Conservation (phyloP, 768 basidiomycete genomes). For the Mycena vitilis region DNA sequence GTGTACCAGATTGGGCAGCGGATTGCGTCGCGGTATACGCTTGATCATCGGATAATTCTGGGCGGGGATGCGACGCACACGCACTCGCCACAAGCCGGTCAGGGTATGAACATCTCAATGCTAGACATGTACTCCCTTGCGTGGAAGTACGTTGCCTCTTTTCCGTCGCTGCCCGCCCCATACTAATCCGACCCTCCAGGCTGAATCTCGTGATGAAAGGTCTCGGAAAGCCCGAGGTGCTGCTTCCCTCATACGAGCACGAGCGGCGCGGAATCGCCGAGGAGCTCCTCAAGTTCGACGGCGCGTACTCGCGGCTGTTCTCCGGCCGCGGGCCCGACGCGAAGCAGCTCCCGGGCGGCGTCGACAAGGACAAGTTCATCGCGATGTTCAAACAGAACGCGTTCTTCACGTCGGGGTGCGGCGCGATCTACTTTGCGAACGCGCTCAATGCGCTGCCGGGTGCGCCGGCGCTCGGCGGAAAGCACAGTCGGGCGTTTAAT, state of each 20-base stretch:
- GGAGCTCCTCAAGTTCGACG: constrained; percentile 56
- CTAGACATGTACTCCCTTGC: constrained; percentile 36
- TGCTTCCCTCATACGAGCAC: constrained; percentile 47
- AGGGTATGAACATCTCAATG: constrained; percentile 50
- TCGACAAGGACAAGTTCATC: constrained; percentile 36
- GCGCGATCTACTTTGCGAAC: constrained; percentile 34
- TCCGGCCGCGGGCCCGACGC: constrained; percentile 41
- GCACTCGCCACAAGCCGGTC: constrained; percentile 44
- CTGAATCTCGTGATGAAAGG: constrained; percentile 37
- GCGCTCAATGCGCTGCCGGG: constrained; percentile 33
- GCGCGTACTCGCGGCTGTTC: constrained; percentile 52
- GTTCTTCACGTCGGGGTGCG: constrained; percentile 37
- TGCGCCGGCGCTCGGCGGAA: constrained; percentile 10
- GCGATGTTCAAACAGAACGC: constrained; percentile 38
- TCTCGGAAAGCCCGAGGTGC: constrained; percentile 32
- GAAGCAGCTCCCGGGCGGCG: constrained; percentile 31
- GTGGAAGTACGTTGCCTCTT: constrained; percentile 29
- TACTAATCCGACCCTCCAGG: constrained; percentile 1
- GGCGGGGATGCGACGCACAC: constrained; percentile 52
- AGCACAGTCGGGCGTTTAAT: constrained; percentile 26
- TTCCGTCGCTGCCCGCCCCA: no score
- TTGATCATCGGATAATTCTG: constrained; percentile 51
- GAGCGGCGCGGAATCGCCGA: constrained; percentile 54
- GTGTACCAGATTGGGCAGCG: constrained; percentile 56
- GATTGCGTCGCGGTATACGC: constrained; percentile 51